These are phyloP conservation scores for Diaporthe sp. DNA, from an alignment of 2,329 filamentous ascomycete species.

Conservation along the genomic window DNA sequence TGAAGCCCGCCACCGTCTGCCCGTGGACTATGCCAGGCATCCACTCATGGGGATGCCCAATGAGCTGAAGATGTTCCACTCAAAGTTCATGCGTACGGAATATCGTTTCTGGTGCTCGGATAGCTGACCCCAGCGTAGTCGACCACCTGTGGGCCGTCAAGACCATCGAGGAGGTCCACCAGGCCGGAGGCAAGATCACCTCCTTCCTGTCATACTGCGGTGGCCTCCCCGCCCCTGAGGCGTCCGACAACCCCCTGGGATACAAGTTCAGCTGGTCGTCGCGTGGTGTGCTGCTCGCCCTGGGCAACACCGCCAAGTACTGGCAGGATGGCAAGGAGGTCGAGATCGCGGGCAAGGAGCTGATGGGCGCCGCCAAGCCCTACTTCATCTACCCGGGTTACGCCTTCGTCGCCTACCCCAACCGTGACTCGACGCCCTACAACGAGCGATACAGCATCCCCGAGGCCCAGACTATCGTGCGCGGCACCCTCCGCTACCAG, in stretches of 20 bases:
- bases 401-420: conserved; percentile 92
- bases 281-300: conserved; percentile 88
- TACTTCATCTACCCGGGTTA: conserved; percentile 93
- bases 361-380: conserved; percentile 90
- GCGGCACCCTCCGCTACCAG: conserved; percentile 85
- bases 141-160: conserved; percentile 87
- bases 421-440: conserved; percentile 89
- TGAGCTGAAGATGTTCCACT: neutral
- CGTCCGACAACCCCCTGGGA: conserved; percentile 88
- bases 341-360: conserved; percentile 73
- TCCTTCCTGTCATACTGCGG: conserved; percentile 90
- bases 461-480: conserved; percentile 88
- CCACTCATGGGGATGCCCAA: neutral
- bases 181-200: conserved; percentile 85
- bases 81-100: neutral
- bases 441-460: conserved; percentile 92
- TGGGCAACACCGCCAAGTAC: conserved; percentile 87
- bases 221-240: conserved; percentile 79
- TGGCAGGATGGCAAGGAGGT: conserved; percentile 84
- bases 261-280: conserved; percentile 89
- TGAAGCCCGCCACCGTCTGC: neutral
- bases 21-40: neutral
- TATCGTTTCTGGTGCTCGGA: neutral
- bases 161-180: conserved; percentile 90
- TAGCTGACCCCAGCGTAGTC: conserved; percentile 50